Conservation (phyloP, 768 basidiomycete genomes). For the Trametes elegans region DNA sequence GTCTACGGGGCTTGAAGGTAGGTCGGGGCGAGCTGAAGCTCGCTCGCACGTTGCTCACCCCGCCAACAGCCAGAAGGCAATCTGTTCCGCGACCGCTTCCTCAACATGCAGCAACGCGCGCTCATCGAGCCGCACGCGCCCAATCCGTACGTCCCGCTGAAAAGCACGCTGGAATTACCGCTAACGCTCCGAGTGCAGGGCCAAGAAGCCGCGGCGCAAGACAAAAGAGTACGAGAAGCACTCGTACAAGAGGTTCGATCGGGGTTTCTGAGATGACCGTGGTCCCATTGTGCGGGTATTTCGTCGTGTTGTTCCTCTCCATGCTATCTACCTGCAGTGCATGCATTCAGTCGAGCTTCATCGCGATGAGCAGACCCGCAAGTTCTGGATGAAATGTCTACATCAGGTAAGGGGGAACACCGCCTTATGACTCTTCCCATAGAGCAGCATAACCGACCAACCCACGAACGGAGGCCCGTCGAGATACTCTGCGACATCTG, state of each 20-base stretch:
- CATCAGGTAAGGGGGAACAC: too few relatives aligned
- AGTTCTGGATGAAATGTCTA: too few relatives aligned
- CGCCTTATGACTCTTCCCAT: too few relatives aligned
- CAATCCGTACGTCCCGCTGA: slow-evolving; percentile 53
- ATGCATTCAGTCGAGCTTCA: too few relatives aligned
- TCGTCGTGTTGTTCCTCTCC: too few relatives aligned
- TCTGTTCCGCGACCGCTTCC: slow-evolving; percentile 84
- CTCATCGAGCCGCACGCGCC: slow-evolving; percentile 84
- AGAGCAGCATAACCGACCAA: too few relatives aligned
- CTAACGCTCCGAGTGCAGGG: slow-evolving; percentile 34
- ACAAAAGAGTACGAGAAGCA: slow-evolving; percentile 74
- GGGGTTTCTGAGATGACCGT: slow-evolving; percentile 13
- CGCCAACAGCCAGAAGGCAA: slow-evolving; percentile 87
- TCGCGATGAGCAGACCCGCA: too few relatives aligned
- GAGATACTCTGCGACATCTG: too few relatives aligned
- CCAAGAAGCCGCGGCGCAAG: slow-evolving; percentile 49
- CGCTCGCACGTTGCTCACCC: background rate
- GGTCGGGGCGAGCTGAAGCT: slow-evolving; percentile 23
- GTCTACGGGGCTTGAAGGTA: slow-evolving; percentile 79
- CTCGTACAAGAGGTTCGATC: slow-evolving; percentile 73
- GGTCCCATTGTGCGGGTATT: background rate
- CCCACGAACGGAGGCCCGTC: too few relatives aligned
- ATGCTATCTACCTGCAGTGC: too few relatives aligned
- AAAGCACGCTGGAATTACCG: background rate
- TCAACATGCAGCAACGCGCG: slow-evolving; percentile 84